Conservation (phyloP, 345 rosid genomes). For the Cardamine chenopodiifolia region DNA sequence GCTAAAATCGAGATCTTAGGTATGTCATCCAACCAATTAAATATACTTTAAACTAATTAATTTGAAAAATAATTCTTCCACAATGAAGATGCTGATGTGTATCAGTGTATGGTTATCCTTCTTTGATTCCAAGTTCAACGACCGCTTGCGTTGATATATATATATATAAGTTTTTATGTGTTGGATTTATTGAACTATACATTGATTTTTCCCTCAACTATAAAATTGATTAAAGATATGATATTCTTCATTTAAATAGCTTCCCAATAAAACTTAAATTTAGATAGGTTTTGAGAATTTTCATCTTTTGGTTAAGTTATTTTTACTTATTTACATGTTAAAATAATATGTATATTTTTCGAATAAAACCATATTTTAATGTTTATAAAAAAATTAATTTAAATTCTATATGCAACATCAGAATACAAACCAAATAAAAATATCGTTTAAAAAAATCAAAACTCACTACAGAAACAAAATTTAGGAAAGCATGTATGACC, state of each 20-base stretch:
- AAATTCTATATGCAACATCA: too few relatives aligned
- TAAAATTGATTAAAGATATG: background rate
- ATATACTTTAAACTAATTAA: background rate
- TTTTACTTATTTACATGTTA: background rate
- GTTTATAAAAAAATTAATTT: too few relatives aligned
- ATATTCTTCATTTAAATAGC: background rate
- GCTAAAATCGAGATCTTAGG: slow-evolving; percentile 44
- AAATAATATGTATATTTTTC: background rate
- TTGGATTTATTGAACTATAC: background rate
- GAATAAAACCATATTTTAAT: too few relatives aligned
- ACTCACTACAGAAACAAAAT: too few relatives aligned
- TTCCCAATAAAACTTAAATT: background rate
- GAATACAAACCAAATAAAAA: too few relatives aligned
- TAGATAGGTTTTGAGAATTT: background rate
- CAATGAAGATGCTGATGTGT: slow-evolving; percentile 10
- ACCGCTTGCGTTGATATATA: background rate
- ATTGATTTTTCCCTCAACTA: too few relatives aligned
- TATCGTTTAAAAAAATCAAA: too few relatives aligned
- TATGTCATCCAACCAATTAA: slow-evolving; percentile 37
- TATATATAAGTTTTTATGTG: too few relatives aligned
- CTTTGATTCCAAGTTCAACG: background rate
- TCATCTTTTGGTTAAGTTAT: background rate
- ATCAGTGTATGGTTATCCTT: slow-evolving; percentile 2
- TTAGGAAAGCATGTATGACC: too few relatives aligned
- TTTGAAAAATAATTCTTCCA: background rate